Conservation (phyloP, 2,329 filamentous ascomycete genomes). For the Nannizziopsis arthrosporioides region DNA sequence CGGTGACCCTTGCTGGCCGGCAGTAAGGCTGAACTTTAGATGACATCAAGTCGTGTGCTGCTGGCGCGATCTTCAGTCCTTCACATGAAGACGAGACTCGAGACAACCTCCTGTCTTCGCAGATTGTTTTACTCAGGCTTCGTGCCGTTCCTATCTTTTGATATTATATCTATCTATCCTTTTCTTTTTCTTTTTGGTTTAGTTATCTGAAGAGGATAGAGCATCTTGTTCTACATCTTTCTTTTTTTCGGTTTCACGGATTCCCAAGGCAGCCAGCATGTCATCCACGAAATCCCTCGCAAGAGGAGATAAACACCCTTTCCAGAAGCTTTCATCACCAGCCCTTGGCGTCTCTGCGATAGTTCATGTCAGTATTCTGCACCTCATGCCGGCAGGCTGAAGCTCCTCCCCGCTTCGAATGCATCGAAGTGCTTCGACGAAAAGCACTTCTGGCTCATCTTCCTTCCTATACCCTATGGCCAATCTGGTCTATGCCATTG, state of each 20-base stretch:
- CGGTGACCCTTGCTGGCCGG: too few relatives aligned
- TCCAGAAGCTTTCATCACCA: constrained; percentile 35
- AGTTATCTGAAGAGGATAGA: background rate
- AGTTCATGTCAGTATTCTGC: constrained; percentile 29
- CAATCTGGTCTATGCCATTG: too few relatives aligned
- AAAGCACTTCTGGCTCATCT: too few relatives aligned
- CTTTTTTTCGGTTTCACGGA: background rate
- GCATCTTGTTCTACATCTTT: background rate
- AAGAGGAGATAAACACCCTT: constrained; percentile 26
- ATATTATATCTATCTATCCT: background rate
- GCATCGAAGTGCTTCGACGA: too few relatives aligned
- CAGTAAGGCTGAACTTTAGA: too few relatives aligned
- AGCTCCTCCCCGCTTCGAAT: background rate
- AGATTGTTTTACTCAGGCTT: background rate
- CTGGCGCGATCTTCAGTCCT: too few relatives aligned
- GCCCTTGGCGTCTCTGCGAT: constrained; percentile 33
- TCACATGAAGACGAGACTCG: too few relatives aligned
- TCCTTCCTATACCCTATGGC: background rate
- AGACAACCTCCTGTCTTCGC: too few relatives aligned
- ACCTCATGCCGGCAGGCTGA: background rate
- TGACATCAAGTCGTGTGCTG: too few relatives aligned
- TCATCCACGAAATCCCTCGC: background rate
- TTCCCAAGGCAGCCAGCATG: background rate
- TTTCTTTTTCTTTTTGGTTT: background rate
- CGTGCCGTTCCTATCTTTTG: background rate